phyloP scores from a whole-genome alignment of 1,284 basidiomycete genomes.

The Cystobasidium sp. region DNA sequence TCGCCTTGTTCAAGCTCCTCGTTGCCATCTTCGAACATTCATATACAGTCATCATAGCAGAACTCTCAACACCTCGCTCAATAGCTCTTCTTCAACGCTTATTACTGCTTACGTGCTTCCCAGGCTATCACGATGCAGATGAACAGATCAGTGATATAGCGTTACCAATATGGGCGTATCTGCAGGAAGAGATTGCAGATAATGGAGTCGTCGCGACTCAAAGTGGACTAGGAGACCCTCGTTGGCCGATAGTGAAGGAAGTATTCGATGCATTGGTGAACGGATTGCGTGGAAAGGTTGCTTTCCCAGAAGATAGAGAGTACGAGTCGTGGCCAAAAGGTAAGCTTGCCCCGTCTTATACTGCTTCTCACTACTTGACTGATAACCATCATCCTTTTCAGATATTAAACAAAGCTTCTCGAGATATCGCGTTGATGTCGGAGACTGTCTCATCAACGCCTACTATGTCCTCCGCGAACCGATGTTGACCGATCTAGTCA shows the following conservation, averaged over 20 bases:
- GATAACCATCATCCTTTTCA: not conserved
- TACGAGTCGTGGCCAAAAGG: constrained; percentile 49
- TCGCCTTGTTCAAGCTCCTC: constrained; percentile 49
- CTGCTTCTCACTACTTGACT: not conserved
- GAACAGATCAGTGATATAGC: constrained; percentile 50
- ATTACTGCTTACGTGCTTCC: constrained; percentile 49
- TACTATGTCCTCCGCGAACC: constrained; percentile 52
- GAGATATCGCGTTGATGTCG: constrained; percentile 46
- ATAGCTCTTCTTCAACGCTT: constrained; percentile 31
- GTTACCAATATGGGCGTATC: constrained; percentile 49
- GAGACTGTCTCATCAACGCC: constrained; percentile 50
- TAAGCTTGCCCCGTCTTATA: constrained; percentile 15
- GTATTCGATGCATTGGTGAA: constrained; percentile 50
- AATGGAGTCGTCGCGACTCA: constrained; percentile 49
- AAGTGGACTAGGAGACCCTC: constrained; percentile 45
- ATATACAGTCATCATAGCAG: constrained; percentile 33
- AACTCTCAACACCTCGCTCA: constrained; percentile 32
- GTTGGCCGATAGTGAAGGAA: constrained; percentile 49
- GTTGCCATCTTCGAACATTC: constrained; percentile 46
- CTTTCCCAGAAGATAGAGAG: constrained; percentile 45
- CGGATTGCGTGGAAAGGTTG: constrained; percentile 47
- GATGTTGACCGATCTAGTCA: constrained; percentile 49
- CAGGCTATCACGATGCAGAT: constrained; percentile 49
- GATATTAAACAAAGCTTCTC: constrained; percentile 51
- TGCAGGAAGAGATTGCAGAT: constrained; percentile 53